Evolutionary conservation across 495 filamentous ascomycete species (phyloP).

Genomic region (Aspergillus saccharolyticus): DNA sequence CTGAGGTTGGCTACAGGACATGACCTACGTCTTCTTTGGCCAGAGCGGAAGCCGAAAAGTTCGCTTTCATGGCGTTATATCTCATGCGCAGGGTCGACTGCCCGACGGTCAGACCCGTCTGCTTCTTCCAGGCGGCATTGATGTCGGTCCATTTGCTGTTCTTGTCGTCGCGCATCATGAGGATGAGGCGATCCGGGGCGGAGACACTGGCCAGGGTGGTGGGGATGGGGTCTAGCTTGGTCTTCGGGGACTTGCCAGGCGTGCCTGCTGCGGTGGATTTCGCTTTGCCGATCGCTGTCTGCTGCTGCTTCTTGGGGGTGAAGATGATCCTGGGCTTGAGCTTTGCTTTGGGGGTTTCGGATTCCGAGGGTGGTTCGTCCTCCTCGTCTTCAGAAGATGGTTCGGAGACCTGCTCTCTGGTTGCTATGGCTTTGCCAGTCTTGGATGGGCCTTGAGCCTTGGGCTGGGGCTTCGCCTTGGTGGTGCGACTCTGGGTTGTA

Average conservation of each 20-base stretch:
- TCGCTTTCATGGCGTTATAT: slow-evolving; percentile 22
- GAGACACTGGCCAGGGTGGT: slow-evolving; percentile 12
- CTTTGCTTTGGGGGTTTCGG: background rate
- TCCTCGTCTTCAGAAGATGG: no score
- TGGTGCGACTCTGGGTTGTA: no score
- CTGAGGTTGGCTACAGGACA: background rate
- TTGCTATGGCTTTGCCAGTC: no score
- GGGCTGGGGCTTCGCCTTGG: background rate
- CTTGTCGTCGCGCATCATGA: slow-evolving; percentile 22
- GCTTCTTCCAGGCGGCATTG: slow-evolving; percentile 6
- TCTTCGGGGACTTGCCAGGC: slow-evolving; percentile 1
- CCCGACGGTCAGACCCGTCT: slow-evolving; percentile 15
- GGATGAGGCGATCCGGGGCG: slow-evolving; percentile 12
- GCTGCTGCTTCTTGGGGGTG: slow-evolving; percentile 2
- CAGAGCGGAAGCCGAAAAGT: slow-evolving; percentile 16
- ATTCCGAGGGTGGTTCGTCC: no score
- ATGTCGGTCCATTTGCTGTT: slow-evolving; percentile 19
- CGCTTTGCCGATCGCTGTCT: background rate
- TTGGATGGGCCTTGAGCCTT: no score
- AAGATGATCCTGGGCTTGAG: background rate
- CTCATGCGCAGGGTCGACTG: slow-evolving; percentile 12
- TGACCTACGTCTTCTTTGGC: slow-evolving; percentile 18
- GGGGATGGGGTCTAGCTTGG: slow-evolving; percentile 12
- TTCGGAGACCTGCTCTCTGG: no score
- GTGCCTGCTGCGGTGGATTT: no score